Conservation (phyloP, 1,139 yeast genomes). For the Yamadazyma oceani region DNA sequence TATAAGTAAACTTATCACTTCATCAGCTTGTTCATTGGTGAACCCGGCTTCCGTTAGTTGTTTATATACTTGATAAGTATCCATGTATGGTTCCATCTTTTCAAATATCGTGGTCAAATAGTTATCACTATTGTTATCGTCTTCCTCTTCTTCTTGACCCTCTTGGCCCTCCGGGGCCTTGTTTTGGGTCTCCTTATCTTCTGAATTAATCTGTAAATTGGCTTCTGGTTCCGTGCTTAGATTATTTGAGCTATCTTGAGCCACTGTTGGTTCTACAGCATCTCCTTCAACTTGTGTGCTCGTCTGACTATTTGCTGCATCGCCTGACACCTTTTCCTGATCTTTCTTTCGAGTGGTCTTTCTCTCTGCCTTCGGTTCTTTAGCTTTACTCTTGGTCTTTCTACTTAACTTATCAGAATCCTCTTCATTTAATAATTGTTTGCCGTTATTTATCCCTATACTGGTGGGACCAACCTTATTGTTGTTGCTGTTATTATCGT, state of each 20-base stretch:
- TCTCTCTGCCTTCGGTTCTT: not conserved
- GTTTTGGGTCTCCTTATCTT: not conserved
- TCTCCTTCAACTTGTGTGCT: too few species aligned
- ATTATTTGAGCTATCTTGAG: too few species aligned
- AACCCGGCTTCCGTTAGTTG: conserved; percentile 49
- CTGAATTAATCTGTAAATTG: too few species aligned
- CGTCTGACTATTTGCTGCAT: too few species aligned
- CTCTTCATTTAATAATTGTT: not conserved
- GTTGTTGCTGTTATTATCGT: too few species aligned
- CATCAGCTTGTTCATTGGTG: conserved; percentile 52
- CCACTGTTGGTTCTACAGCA: too few species aligned
- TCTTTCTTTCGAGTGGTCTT: not conserved
- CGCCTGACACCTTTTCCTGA: not conserved
- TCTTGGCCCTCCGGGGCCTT: not conserved
- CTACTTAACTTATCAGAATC: not conserved
- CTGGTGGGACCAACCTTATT: too few species aligned
- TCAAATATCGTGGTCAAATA: conserved; percentile 38
- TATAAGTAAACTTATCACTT: conserved; percentile 50
- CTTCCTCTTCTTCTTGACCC: conserved; percentile 4
- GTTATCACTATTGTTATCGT: conserved; percentile 16
- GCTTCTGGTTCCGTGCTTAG: too few species aligned
- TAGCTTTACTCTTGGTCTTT: not conserved
- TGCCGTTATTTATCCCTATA: too few species aligned
- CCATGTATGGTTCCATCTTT: conserved; percentile 50
- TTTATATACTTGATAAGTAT: conserved; percentile 47